These are phyloP conservation scores for Aspergillus cavernicola DNA, from an alignment of 495 filamentous ascomycete species.

Conservation along the genomic window DNA sequence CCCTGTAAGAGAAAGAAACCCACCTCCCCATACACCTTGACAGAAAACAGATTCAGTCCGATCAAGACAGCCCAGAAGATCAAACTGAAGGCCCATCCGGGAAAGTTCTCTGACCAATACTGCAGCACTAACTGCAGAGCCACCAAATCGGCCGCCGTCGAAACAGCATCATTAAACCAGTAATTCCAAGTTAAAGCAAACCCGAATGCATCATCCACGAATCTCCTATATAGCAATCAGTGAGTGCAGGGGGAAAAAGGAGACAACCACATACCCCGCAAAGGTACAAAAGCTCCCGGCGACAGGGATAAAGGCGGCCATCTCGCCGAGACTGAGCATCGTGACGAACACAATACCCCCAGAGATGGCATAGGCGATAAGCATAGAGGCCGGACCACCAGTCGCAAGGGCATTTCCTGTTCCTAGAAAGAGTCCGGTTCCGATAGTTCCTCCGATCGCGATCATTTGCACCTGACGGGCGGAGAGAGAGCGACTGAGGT, in stretches of 20 bases:
- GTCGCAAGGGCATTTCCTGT: constrained; percentile 55
- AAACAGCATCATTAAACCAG: constrained; percentile 58
- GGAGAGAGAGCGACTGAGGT: constrained; percentile 19
- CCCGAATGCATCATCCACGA: constrained; percentile 54
- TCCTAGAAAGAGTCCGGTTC: constrained; percentile 63
- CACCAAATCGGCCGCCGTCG: constrained; percentile 52
- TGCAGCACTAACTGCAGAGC: constrained; percentile 50
- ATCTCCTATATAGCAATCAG: constrained; percentile 37
- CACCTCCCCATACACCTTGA: constrained; percentile 53
- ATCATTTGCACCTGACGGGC: constrained; percentile 60
- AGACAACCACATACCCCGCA: constrained; percentile 37
- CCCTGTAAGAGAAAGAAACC: constrained; percentile 8
- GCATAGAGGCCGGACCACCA: constrained; percentile 60
- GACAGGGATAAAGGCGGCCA: constrained; percentile 48
- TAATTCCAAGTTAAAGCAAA: constrained; percentile 55
- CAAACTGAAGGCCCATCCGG: constrained; percentile 48
- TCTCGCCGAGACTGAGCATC: constrained; percentile 49
- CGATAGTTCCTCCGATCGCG: constrained; percentile 61
- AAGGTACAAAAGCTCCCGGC: constrained; percentile 51
- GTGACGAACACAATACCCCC: constrained; percentile 49
- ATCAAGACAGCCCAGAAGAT: constrained; percentile 52
- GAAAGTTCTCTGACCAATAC: constrained; percentile 51
- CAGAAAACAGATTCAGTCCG: constrained; percentile 46
- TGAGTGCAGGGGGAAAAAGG: background rate
- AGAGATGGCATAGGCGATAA: constrained; percentile 52